Percentiles rank a stretch among this genome's conserved stretches.
Evolutionary conservation across 169 alveolate genomes (phyloP).

Genomic region (Plasmodium reichenowi): DNA sequence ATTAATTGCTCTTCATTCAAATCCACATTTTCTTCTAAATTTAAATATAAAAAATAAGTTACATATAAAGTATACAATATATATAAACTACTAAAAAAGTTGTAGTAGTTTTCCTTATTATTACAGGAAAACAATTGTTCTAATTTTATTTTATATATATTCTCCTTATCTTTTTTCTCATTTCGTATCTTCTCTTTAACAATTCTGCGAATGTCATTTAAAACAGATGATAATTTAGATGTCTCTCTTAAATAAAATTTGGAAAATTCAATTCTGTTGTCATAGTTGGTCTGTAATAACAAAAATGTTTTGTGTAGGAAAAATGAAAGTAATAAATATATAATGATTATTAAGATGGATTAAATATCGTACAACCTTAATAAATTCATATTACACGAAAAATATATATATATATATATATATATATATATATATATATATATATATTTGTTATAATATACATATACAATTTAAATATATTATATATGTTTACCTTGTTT

Average conservation of each 20-base stretch:
- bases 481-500: constrained; percentile 32
- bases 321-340: neutral
- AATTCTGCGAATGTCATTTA: constrained; percentile 24
- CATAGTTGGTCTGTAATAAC: constrained; percentile 51
- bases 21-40: constrained; percentile 54
- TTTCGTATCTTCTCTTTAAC: constrained; percentile 18
- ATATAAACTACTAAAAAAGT: constrained; percentile 58
- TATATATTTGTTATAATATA: neutral
- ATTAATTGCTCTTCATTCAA: constrained; percentile 43
- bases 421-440: no score
- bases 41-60: constrained; percentile 52
- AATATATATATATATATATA: no score
- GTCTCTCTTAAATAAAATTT: constrained; percentile 64
- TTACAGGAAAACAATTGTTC: constrained; percentile 37
- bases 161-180: neutral
- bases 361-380: neutral
- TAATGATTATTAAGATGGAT: neutral
- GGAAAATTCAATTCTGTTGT: constrained; percentile 43
- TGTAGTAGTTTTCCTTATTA: constrained; percentile 45
- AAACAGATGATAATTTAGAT: constrained; percentile 24
- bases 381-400: neutral
- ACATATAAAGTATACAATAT: constrained; percentile 63
- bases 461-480: neutral
- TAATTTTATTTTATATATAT: constrained; percentile 36
- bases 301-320: neutral